Conservation (phyloP, 257 asterid genomes). For the Plantago ovata region DNA sequence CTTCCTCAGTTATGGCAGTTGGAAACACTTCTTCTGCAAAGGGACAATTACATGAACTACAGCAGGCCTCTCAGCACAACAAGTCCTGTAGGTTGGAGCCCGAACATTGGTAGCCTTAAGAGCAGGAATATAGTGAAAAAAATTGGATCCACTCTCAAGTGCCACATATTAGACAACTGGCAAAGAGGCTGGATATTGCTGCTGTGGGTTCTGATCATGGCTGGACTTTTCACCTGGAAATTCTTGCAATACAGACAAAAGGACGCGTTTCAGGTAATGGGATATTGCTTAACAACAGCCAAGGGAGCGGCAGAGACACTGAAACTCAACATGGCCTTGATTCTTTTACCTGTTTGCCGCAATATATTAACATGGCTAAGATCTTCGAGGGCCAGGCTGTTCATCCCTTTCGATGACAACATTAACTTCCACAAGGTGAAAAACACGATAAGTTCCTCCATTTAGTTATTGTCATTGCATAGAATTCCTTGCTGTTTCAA, state of each 20-base stretch:
- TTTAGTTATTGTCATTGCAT: neutral
- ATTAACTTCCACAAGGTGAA: conserved; percentile 74
- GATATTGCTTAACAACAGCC: conserved; percentile 76
- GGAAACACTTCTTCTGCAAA: conserved; percentile 79
- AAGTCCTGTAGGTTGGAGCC: conserved; percentile 60
- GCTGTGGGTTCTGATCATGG: conserved; percentile 64
- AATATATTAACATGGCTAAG: conserved; percentile 64
- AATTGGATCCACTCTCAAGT: conserved; percentile 22
- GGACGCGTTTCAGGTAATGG: conserved; percentile 71
- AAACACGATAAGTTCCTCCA: neutral
- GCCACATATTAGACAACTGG: conserved; percentile 62
- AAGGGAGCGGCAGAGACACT: conserved; percentile 96
- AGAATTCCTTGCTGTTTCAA: too few species aligned
- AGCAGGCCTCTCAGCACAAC: conserved; percentile 76
- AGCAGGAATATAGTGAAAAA: conserved; percentile 28
- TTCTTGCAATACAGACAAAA: conserved; percentile 53
- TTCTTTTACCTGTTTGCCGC: conserved; percentile 83
- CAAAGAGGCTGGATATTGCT: conserved; percentile 66
- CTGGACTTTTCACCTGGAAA: conserved; percentile 76
- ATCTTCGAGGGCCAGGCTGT: conserved; percentile 60
- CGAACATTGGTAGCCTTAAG: conserved; percentile 33
- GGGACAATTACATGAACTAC: conserved; percentile 78
- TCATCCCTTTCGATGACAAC: conserved; percentile 82
- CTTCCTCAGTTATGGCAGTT: conserved; percentile 76
- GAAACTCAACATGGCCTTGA: conserved; percentile 89